phyloP scores from a whole-genome alignment of 768 basidiomycete species.

The Auricularia sp. region DNA sequence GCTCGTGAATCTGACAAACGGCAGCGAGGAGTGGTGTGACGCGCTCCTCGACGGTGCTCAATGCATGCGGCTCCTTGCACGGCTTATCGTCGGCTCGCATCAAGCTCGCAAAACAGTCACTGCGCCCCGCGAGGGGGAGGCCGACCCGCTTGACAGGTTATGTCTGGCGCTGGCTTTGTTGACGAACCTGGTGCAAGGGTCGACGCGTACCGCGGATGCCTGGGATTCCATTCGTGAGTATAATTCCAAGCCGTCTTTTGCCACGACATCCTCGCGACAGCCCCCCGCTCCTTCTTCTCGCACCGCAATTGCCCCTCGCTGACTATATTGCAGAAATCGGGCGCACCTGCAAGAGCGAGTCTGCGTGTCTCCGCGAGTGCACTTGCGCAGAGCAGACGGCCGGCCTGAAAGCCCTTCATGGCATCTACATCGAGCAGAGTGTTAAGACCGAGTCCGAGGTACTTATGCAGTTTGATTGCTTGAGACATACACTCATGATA shows the following conservation, averaged over 20 bases:
- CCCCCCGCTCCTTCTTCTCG: too few relatives aligned
- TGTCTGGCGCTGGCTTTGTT: constrained; percentile 68
- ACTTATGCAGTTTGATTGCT: constrained; percentile 25
- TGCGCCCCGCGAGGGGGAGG: constrained; percentile 15
- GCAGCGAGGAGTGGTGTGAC: constrained; percentile 43
- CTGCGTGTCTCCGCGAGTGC: constrained; percentile 43
- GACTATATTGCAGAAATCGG: constrained; percentile 32
- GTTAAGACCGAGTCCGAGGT: constrained; percentile 19
- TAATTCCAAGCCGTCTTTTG: not conserved
- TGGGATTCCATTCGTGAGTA: not conserved
- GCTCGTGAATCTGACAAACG: constrained; percentile 62
- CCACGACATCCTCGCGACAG: too few relatives aligned
- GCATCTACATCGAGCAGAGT: constrained; percentile 31
- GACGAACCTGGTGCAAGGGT: constrained; percentile 62
- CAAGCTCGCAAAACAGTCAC: constrained; percentile 7
- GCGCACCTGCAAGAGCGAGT: constrained; percentile 39
- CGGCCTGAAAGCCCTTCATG: constrained; percentile 40
- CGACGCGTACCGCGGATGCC: constrained; percentile 17
- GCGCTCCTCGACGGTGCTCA: constrained; percentile 37
- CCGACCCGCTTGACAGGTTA: constrained; percentile 51
- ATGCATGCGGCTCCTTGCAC: constrained; percentile 37
- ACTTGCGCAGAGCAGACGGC: constrained; percentile 35
- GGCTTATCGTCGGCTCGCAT: constrained; percentile 35
- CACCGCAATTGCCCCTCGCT: not conserved
- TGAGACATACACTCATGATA: constrained; percentile 9